A percentile compares a stretch with the other conserved stretches of the same genome.
Conservation (phyloP, 2,329 filamentous ascomycete species). For the Alternaria arbusti region DNA sequence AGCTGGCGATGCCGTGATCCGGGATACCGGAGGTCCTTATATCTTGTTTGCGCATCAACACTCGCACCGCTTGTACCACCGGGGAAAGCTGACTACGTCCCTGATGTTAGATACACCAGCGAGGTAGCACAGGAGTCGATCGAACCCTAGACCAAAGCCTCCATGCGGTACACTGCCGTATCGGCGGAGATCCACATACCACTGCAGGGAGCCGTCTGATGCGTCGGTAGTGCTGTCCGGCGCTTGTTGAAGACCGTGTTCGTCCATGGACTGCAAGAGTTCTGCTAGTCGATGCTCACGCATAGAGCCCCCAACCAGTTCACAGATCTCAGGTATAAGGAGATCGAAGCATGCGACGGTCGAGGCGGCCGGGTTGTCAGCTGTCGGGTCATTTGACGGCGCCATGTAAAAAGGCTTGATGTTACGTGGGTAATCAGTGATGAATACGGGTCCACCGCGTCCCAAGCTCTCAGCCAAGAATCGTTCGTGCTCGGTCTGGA, state of each 20-base stretch:
- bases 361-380: constrained; percentile 17
- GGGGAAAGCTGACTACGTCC: constrained; percentile 85
- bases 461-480: constrained; percentile 76
- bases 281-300: constrained; percentile 78
- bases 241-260: constrained; percentile 64
- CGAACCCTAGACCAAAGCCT: constrained; percentile 89
- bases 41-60: constrained; percentile 43
- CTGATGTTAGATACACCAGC: constrained; percentile 81
- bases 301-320: constrained; percentile 87
- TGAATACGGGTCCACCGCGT: constrained; percentile 75
- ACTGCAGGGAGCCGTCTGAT: constrained; percentile 62
- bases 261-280: constrained; percentile 73
- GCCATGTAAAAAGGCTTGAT: constrained; percentile 95
- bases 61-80: constrained; percentile 67
- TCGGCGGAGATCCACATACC: constrained; percentile 86
- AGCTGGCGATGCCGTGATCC: constrained; percentile 9
- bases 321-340: constrained; percentile 82
- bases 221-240: constrained; percentile 19
- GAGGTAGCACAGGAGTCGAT: constrained; percentile 83
- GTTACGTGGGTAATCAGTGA: constrained; percentile 87
- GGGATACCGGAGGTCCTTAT: constrained; percentile 6
- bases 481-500: constrained; percentile 92
- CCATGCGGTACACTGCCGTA: constrained; percentile 94
- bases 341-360: constrained; percentile 93
- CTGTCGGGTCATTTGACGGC: constrained; percentile 46